Evolutionary conservation across 495 filamentous ascomycete species (phyloP).

Genomic region (Neurospora cerealis): DNA sequence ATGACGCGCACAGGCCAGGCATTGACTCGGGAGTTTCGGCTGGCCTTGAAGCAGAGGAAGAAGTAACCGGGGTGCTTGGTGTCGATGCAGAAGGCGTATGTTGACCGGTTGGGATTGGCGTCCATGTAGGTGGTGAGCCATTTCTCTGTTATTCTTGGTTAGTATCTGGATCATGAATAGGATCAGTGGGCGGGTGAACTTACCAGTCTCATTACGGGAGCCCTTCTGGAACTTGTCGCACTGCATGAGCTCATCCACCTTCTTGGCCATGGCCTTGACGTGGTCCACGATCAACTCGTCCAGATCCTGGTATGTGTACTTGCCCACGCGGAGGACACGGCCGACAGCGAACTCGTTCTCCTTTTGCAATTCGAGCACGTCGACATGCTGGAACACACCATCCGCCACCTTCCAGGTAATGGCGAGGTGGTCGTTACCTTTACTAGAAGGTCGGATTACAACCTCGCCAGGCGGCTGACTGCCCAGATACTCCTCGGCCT

Average conservation of each 20-base stretch:
- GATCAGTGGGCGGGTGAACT: conserved; percentile 21
- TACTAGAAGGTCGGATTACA: conserved; percentile 89
- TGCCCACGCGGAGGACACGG: conserved; percentile 67
- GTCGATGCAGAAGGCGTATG: conserved; percentile 91
- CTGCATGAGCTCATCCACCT: conserved; percentile 90
- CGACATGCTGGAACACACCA: conserved; percentile 89
- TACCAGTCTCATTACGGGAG: conserved; percentile 76
- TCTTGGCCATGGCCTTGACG: conserved; percentile 93
- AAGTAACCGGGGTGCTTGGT: conserved; percentile 91
- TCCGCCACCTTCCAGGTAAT: conserved; percentile 98
- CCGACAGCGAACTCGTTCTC: conserved; percentile 93
- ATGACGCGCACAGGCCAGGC: conserved; percentile 87
- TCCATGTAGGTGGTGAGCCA: conserved; percentile 93
- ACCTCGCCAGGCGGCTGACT: conserved; percentile 78
- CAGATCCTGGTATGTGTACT: conserved; percentile 86
- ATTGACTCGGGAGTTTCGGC: conserved; percentile 55
- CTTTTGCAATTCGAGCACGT: conserved; percentile 93
- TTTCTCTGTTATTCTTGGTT: conserved; percentile 52
- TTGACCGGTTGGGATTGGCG: conserved; percentile 87
- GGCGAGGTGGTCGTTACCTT: conserved; percentile 87
- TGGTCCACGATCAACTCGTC: conserved; percentile 97
- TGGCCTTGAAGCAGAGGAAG: conserved; percentile 89
- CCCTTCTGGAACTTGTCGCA: conserved; percentile 83
- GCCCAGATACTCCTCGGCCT: conserved; percentile 89
- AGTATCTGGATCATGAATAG: conserved; percentile 11